Evolutionary conservation across 1,139 yeast genomes (phyloP).

Genomic region (Geotrichum klebahnii): DNA sequence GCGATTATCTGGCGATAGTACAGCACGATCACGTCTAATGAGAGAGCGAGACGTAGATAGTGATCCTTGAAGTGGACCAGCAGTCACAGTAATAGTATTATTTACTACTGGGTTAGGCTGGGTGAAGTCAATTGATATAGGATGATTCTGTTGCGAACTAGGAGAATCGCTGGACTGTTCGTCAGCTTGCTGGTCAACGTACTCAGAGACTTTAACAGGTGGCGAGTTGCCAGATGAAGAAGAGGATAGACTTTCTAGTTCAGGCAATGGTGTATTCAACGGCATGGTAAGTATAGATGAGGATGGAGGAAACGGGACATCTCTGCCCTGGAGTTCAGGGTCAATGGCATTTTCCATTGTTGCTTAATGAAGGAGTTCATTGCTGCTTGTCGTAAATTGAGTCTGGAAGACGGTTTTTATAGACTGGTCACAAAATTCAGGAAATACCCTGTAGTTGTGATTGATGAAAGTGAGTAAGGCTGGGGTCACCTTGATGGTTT

Average conservation of each 20-base stretch:
- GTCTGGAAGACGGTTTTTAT: neutral
- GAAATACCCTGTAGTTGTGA: too few species aligned
- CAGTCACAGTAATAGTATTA: too few species aligned
- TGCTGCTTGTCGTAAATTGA: too few species aligned
- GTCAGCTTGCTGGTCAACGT: neutral
- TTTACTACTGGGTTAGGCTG: too few species aligned
- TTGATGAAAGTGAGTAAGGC: too few species aligned
- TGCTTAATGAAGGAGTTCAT: neutral
- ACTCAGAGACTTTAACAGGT: neutral
- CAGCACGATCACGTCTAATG: conserved; percentile 65
- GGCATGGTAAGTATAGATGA: neutral
- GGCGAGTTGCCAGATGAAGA: neutral
- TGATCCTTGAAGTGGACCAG: neutral
- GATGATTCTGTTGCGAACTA: too few species aligned
- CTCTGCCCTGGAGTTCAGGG: neutral
- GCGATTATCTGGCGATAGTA: conserved; percentile 57
- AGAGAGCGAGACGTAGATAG: conserved; percentile 38
- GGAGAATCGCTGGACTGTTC: neutral
- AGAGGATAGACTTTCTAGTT: neutral
- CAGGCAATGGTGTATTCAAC: conserved; percentile 3
- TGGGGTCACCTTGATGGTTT: too few species aligned
- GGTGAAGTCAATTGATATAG: too few species aligned
- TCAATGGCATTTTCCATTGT: neutral
- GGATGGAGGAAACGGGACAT: neutral
- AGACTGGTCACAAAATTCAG: too few species aligned